These are phyloP conservation scores for Lichtheimia corymbifera DNA, from an alignment of 371 early-diverging fungal species.

Conservation along the genomic window DNA sequence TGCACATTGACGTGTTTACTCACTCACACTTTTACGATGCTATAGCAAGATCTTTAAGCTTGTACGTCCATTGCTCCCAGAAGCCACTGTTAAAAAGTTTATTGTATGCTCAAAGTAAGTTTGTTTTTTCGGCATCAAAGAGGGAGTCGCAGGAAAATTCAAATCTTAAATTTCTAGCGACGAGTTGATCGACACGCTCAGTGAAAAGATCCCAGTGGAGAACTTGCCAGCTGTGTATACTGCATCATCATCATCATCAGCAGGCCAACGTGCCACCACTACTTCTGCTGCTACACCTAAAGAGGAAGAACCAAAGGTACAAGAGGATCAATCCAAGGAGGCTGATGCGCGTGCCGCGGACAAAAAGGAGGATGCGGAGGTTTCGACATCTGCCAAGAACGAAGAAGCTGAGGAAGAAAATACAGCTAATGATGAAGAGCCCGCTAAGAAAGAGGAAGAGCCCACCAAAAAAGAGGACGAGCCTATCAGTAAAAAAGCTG, in stretches of 20 bases:
- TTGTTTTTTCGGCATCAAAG: too few relatives aligned
- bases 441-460: slow-evolving; percentile 3
- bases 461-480: not conserved
- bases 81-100: slow-evolving; percentile 63
- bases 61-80: slow-evolving; percentile 53
- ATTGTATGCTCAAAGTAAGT: slow-evolving; percentile 50
- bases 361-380: not conserved
- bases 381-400: not conserved
- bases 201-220: slow-evolving; percentile 14
- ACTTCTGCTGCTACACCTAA: not conserved
- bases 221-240: slow-evolving; percentile 18
- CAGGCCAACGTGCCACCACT: not conserved
- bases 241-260: not conserved
- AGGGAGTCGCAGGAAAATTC: too few relatives aligned
- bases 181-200: slow-evolving; percentile 16
- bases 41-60: slow-evolving; percentile 56
- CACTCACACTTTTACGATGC: not conserved
- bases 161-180: slow-evolving; percentile 7
- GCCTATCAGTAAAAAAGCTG: slow-evolving; percentile 9
- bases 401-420: too few relatives aligned
- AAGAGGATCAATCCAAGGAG: not conserved
- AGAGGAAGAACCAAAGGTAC: not conserved
- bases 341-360: slow-evolving; percentile 1
- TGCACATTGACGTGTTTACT: not conserved
- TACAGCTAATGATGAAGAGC: not conserved